Evolutionary conservation across 2,329 filamentous ascomycete genomes (phyloP).

Genomic region (Fusarium udum): DNA sequence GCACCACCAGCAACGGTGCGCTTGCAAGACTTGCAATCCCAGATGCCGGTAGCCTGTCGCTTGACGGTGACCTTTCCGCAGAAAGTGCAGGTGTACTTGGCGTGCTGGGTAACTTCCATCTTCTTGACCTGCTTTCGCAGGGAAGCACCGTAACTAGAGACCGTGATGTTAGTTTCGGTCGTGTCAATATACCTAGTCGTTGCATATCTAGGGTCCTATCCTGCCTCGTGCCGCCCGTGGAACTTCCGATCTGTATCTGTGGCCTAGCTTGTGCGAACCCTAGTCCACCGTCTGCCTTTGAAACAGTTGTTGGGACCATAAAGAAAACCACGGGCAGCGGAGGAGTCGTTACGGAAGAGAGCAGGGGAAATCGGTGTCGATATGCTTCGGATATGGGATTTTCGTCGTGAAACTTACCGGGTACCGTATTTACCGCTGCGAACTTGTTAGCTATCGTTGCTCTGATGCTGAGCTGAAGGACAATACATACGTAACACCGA

Average conservation of each 20-base stretch:
- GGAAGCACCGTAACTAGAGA: conserved; percentile 90
- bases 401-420: conserved; percentile 70
- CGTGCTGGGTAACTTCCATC: conserved; percentile 99
- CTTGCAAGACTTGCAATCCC: conserved; percentile 95
- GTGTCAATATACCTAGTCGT: not conserved
- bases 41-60: conserved; percentile 92
- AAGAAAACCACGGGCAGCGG: not conserved
- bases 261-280: not conserved
- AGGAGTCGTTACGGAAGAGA: conserved; percentile 19
- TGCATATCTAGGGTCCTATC: conserved; percentile 1
- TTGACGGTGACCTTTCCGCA: conserved; percentile 96
- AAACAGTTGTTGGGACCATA: not conserved
- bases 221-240: conserved; percentile 5
- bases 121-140: conserved; percentile 97
- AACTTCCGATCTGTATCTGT: not conserved
- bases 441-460: conserved; percentile 44
- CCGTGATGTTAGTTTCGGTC: conserved; percentile 41
- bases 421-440: conserved; percentile 87
- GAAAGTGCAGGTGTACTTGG: conserved; percentile 97
- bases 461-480: conserved; percentile 7
- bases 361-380: conserved; percentile 30
- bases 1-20: conserved; percentile 82
- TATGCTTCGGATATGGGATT: conserved; percentile 18
- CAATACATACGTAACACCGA: conserved; percentile 80
- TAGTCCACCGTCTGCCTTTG: not conserved